Evolutionary conservation across 1,284 basidiomycete genomes (phyloP), one percentile per base, ranked within the genome.

Genomic region (Trametes versicolor): DNA sequence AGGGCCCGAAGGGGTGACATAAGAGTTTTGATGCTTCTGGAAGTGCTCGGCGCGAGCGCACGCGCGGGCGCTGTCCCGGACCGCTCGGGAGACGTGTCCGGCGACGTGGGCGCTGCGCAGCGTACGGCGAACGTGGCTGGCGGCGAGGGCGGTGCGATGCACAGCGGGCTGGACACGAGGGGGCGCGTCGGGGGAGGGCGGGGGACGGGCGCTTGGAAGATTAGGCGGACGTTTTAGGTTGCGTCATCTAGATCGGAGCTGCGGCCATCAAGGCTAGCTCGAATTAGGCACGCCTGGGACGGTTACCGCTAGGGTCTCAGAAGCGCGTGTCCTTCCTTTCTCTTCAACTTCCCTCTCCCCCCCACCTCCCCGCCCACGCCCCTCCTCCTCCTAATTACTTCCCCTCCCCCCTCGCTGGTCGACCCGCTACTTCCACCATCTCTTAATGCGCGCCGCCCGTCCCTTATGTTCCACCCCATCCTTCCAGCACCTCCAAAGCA

Each of bases 361-460:
- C 72, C 66, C 68, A 74, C 70, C 70, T 57, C 71, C 71, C 75
- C 70, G 65, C 69, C 65, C 73, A 73, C 73, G 63, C 74, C 72
- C 69, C 69, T 65, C 72, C 58, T 67, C 68, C 45, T 72, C 72
- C 70, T 64, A 54, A 61, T 60, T 49, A 36, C 60, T 67, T 70
- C 68, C 62, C 71, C 71, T 70, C 56, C 57, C 32, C 45, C 57
- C 63, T 83, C 80, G 80, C 82, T 82, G 82, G 80, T 73, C 81
- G 79, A 82, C 76, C 65, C 58, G 36, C 65, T 67, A 65, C 72
- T 67, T 64, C 55, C 62, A 66, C 64, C 69, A 64, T 64, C 73
- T 69, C 65, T 75, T 76, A 74, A 80, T 79, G 79, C 69, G 77
- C 77, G 70, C 64, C 72, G 79, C 80, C 79, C 74, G 64, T 52